Base-by-base conservation (phyloP, 352 stramenopile species). In the Aphanomyces stellatus region DNA sequence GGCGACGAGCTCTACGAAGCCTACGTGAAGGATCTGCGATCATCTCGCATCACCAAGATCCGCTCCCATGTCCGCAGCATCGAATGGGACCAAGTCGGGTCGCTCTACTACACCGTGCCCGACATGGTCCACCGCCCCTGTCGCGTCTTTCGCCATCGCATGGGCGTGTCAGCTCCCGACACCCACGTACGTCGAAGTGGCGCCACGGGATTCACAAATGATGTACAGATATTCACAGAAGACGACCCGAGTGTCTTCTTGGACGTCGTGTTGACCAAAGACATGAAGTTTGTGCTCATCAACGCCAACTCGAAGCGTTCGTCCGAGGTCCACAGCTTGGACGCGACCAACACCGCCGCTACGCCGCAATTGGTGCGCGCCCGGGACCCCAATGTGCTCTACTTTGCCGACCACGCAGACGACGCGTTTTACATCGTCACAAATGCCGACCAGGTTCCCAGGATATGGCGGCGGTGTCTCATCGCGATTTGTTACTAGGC, bases 281-380 rank as follows among this genome's bases (percentile, higher is more conserved):
- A 95, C 76, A 76, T 72, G 49, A 49, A 66, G 13, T 93, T 86
- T 41, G 76, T 96, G 41, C 70, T 94, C 22, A 89, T 95, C 61
- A 95, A 93, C 65, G 90, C 79, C 75, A 95, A 96, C 73, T 91
- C 82, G 3, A 95, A 95, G 73, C 81, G 79, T 51, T 80, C 76
- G 49, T 95, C 87, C n/a, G 84, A 96, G 72, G 92, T 95, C 48
- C 77, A 88, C 56, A 80, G 79, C 6, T 34, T 72, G 30, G 33
- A 64, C 17, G 59, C 51, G 19, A 25, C 74, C 19, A 34, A 79
- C 28, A 34, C 56, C 8, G 22, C 69, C 2, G 75, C 75, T 0
- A 40, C 34, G 25, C 80, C 79, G n/a, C 73, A 75, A 30, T 51
- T 85, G 25, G 62, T 94, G 46, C 81, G 81, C 7, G 31, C 60